These are phyloP conservation scores for Ophiostoma ulmi DNA, from an alignment of 2,329 filamentous ascomycete species.

Conservation along the genomic window DNA sequence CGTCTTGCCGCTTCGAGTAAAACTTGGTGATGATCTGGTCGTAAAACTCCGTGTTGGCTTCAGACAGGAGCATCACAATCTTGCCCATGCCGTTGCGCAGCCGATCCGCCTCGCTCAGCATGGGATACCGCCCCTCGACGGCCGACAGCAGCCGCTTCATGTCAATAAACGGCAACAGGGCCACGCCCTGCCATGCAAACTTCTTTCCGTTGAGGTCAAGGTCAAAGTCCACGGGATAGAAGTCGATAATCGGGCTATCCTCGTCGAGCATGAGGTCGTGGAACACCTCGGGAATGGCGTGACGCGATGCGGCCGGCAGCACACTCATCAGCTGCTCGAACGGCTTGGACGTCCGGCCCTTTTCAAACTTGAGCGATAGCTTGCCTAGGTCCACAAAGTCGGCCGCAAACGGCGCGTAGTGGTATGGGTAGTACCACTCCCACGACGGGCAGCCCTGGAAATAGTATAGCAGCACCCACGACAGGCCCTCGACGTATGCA, in stretches of 20 bases:
- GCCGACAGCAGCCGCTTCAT: slow-evolving; percentile 78
- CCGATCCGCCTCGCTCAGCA: slow-evolving; percentile 70
- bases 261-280: slow-evolving; percentile 84
- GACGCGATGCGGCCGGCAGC: slow-evolving; percentile 84
- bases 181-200: slow-evolving; percentile 95
- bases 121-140: slow-evolving; percentile 75
- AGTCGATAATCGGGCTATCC: slow-evolving; percentile 90
- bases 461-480: slow-evolving; percentile 95
- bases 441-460: slow-evolving; percentile 97
- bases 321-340: slow-evolving; percentile 99
- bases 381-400: slow-evolving; percentile 83
- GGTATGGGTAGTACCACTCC: slow-evolving; percentile 99
- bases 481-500: slow-evolving; percentile 89
- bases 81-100: slow-evolving; percentile 73
- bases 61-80: slow-evolving; percentile 79
- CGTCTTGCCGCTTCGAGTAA: slow-evolving; percentile 81
- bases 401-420: slow-evolving; percentile 94
- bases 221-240: slow-evolving; percentile 91
- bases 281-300: slow-evolving; percentile 83
- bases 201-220: slow-evolving; percentile 97
- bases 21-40: slow-evolving; percentile 78
- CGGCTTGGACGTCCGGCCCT: slow-evolving; percentile 78
- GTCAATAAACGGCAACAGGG: slow-evolving; percentile 91
- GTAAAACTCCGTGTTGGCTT: slow-evolving; percentile 72
- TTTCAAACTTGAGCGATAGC: slow-evolving; percentile 74